Evolutionary conservation across 2,329 filamentous ascomycete species (phyloP).

Genomic region (Aureobasidium namibiae): DNA sequence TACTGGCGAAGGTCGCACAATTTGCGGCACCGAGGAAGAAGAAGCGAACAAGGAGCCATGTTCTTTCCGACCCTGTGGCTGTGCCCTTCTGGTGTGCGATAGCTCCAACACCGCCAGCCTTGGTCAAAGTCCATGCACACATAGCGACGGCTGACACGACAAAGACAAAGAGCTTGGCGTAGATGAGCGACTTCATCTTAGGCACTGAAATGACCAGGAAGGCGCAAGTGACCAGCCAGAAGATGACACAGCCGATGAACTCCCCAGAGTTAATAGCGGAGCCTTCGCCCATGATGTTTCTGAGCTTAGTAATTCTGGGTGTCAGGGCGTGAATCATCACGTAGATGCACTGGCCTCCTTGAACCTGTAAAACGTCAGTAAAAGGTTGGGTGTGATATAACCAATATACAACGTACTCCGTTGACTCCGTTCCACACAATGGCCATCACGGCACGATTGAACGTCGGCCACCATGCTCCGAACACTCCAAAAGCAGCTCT

Average conservation of each 20-base stretch:
- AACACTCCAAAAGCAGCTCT: slow-evolving; percentile 38
- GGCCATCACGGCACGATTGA: slow-evolving; percentile 38
- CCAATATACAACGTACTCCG: neutral
- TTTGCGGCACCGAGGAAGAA: slow-evolving; percentile 30
- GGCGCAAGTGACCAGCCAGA: neutral
- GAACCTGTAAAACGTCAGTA: neutral
- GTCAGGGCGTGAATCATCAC: slow-evolving; percentile 2
- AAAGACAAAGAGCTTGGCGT: slow-evolving; percentile 1
- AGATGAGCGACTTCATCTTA: neutral
- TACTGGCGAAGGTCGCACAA: slow-evolving; percentile 31
- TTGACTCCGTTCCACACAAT: slow-evolving; percentile 35
- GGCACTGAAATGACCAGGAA: slow-evolving; percentile 1
- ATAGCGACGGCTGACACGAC: neutral
- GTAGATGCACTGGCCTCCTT: slow-evolving; percentile 5
- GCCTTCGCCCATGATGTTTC: slow-evolving; percentile 2
- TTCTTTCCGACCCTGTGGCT: neutral
- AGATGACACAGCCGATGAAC: neutral
- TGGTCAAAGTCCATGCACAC: slow-evolving; percentile 1
- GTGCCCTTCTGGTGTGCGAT: neutral
- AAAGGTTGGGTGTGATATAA: neutral
- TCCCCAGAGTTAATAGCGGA: neutral
- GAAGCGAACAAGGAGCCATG: slow-evolving; percentile 32
- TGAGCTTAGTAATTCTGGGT: neutral
- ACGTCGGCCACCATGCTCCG: slow-evolving; percentile 38
- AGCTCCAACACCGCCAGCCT: slow-evolving; percentile 2